Percentiles rank a stretch among this genome's conserved stretches.
phyloP scores from a whole-genome alignment of 2,329 filamentous ascomycete species.

The Fusarium brevicatenulatum region DNA sequence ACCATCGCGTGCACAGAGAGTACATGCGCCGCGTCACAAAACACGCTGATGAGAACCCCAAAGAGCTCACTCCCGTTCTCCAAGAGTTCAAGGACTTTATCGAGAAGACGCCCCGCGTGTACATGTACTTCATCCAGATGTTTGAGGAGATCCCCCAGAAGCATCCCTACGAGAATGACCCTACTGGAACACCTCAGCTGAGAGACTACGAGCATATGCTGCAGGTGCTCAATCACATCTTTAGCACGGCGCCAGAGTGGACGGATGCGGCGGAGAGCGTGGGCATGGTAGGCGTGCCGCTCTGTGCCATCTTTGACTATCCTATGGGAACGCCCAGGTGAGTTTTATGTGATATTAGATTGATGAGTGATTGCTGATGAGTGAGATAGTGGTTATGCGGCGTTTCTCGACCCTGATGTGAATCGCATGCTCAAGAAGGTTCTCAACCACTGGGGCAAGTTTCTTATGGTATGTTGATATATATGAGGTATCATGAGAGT shows the following conservation, averaged over 20 bases:
- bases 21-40: constrained; percentile 69
- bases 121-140: constrained; percentile 75
- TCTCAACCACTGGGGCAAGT: constrained; percentile 67
- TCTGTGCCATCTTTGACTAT: constrained; percentile 65
- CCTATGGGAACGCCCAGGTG: constrained; percentile 65
- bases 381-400: constrained; percentile 57
- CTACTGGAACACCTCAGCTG: constrained; percentile 70
- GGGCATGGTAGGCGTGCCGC: constrained; percentile 65
- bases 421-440: constrained; percentile 64
- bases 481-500: not conserved
- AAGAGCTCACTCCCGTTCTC: constrained; percentile 67
- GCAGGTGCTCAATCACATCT: constrained; percentile 69
- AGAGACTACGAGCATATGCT: constrained; percentile 75
- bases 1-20: constrained; percentile 69
- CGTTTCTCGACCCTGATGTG: constrained; percentile 65
- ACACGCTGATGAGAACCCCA: constrained; percentile 62
- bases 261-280: constrained; percentile 61
- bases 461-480: constrained; percentile 52
- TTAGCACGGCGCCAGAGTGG: constrained; percentile 62
- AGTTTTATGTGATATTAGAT: not conserved
- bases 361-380: not conserved
- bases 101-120: constrained; percentile 69
- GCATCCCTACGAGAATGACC: constrained; percentile 68
- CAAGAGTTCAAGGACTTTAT: constrained; percentile 74
- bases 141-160: constrained; percentile 73